Evolutionary conservation across 495 filamentous ascomycete species (phyloP).

Genomic region (Cladorrhinum samala): DNA sequence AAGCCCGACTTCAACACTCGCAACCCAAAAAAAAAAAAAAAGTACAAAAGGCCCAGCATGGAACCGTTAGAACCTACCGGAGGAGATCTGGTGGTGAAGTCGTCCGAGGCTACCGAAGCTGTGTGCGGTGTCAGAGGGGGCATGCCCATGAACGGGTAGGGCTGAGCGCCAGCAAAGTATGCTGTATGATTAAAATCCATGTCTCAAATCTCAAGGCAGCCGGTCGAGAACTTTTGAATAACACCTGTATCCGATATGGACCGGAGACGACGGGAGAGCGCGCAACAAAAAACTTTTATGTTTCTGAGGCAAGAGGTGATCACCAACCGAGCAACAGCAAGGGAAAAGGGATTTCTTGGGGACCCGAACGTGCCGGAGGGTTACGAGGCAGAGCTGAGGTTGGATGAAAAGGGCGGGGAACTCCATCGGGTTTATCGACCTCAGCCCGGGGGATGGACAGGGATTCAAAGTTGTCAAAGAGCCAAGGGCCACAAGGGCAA

Average conservation of each 20-base stretch:
- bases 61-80: slow-evolving; percentile 40
- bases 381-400: background rate
- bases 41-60: background rate
- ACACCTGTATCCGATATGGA: too few species aligned
- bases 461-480: background rate
- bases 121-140: slow-evolving; percentile 47
- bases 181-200: slow-evolving; percentile 42
- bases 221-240: background rate
- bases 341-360: background rate
- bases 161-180: slow-evolving; percentile 44
- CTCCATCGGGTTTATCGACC: slow-evolving; percentile 5
- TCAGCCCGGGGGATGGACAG: background rate
- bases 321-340: too few species aligned
- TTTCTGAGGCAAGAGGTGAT: too few species aligned
- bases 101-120: slow-evolving; percentile 46
- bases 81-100: slow-evolving; percentile 48
- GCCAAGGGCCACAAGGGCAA: background rate
- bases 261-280: too few species aligned
- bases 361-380: too few species aligned
- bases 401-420: slow-evolving; percentile 4
- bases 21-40: slow-evolving; percentile 15
- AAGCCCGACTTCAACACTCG: background rate
- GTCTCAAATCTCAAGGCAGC: slow-evolving; percentile 3
- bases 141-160: slow-evolving; percentile 51
- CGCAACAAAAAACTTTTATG: too few species aligned